Percentiles rank a stretch among this genome's conserved stretches.
Conservation (phyloP, 2,329 filamentous ascomycete species). For the Hymenotorrendiella dingleyae region DNA sequence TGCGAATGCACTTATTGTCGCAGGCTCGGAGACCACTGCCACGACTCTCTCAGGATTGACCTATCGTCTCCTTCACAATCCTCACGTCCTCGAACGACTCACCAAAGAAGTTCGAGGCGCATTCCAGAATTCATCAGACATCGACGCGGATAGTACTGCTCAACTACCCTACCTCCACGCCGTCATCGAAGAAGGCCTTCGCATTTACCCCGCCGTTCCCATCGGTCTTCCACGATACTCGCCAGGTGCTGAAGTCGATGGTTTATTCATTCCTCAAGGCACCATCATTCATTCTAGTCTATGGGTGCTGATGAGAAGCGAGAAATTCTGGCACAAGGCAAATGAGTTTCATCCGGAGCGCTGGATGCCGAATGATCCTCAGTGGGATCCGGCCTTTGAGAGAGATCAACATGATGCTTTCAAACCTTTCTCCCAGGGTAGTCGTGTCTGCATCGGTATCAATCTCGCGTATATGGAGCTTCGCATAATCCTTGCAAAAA, state of each 20-base stretch:
- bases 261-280: slow-evolving; percentile 3
- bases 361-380: neutral
- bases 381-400: neutral
- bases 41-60: slow-evolving; percentile 22
- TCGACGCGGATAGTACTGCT: slow-evolving; percentile 6
- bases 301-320: slow-evolving; percentile 28
- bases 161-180: slow-evolving; percentile 1
- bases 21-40: slow-evolving; percentile 31
- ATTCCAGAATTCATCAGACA: neutral
- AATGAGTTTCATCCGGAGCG: slow-evolving; percentile 8
- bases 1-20: slow-evolving; percentile 25
- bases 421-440: slow-evolving; percentile 31
- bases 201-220: slow-evolving; percentile 6
- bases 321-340: slow-evolving; percentile 26
- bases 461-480: slow-evolving; percentile 13
- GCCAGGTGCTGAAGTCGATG: slow-evolving; percentile 2
- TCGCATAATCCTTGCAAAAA: slow-evolving; percentile 15
- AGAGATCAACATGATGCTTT: slow-evolving; percentile 22
- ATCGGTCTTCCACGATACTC: neutral
- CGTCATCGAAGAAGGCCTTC: slow-evolving; percentile 4
- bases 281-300: slow-evolving; percentile 30
- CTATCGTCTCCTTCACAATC: slow-evolving; percentile 49
- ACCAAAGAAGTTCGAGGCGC: neutral
- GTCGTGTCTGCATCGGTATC: slow-evolving; percentile 32
- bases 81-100: neutral